These are phyloP conservation scores for Bruguiera hainesii DNA, from an alignment of 441 rosid species.

Conservation along the genomic window DNA sequence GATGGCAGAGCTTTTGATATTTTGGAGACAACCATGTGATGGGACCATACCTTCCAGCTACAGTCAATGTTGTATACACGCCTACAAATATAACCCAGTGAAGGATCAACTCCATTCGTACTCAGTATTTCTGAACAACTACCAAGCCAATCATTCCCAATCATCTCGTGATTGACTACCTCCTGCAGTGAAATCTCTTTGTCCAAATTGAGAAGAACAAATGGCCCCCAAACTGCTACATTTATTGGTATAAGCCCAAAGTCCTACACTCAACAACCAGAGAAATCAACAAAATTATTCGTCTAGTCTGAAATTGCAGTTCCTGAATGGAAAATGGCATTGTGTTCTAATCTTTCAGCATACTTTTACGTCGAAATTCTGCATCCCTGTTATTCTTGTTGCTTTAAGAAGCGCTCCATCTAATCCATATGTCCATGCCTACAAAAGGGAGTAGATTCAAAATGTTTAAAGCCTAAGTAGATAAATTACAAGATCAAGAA, in stretches of 20 bases:
- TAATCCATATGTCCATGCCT: slow-evolving; percentile 91
- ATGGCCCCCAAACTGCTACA: slow-evolving; percentile 86
- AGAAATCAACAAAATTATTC: slow-evolving; percentile 26
- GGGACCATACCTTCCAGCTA: slow-evolving; percentile 76
- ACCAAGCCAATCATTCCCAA: slow-evolving; percentile 81
- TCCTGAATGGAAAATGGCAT: slow-evolving; percentile 15
- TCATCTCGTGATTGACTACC: slow-evolving; percentile 26
- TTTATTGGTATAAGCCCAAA: slow-evolving; percentile 66
- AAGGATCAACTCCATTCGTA: slow-evolving; percentile 55
- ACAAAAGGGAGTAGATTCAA: slow-evolving; percentile 15
- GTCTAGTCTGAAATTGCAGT: slow-evolving; percentile 1
- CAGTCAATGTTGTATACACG: slow-evolving; percentile 70
- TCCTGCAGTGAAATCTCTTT: slow-evolving; percentile 22
- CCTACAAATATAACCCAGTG: slow-evolving; percentile 62
- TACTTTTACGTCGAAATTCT: slow-evolving; percentile 55
- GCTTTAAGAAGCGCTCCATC: slow-evolving; percentile 77
- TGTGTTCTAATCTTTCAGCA: slow-evolving; percentile 15
- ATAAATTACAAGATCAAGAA: no score
- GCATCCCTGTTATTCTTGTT: slow-evolving; percentile 59
- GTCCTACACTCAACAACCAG: slow-evolving; percentile 47
- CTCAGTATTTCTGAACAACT: slow-evolving; percentile 54
- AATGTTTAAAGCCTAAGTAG: no score
- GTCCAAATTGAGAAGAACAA: slow-evolving; percentile 67
- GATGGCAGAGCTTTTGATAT: neutral
- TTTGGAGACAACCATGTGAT: neutral